Evolutionary conservation across 2,329 filamentous ascomycete genomes (phyloP).

Genomic region (Penicillium italicum): DNA sequence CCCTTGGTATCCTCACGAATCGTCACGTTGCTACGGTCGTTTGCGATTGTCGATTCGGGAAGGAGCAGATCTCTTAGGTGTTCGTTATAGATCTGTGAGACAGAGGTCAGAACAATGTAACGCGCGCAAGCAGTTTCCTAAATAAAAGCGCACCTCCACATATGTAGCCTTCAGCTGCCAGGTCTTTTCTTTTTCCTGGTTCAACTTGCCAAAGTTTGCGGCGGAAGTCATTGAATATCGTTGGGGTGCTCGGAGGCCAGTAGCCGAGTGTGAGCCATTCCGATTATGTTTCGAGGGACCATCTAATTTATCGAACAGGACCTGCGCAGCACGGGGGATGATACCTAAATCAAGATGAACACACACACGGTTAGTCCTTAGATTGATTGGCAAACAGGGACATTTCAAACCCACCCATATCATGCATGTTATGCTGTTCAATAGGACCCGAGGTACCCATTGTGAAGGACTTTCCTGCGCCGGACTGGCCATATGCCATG

Average conservation of each 20-base stretch:
- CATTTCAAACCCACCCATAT: constrained; percentile 67
- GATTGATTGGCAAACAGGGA: background rate
- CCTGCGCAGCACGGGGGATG: constrained; percentile 83
- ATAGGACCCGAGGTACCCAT: constrained; percentile 91
- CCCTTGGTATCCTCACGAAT: constrained; percentile 94
- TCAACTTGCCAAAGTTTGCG: constrained; percentile 45
- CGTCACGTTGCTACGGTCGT: constrained; percentile 74
- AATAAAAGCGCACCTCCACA: constrained; percentile 56
- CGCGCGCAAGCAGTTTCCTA: background rate
- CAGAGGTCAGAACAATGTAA: constrained; percentile 4
- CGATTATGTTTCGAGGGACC: constrained; percentile 54
- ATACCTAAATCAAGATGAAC: constrained; percentile 60
- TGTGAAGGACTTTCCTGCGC: constrained; percentile 95
- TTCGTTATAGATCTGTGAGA: constrained; percentile 85
- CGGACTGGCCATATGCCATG: constrained; percentile 94
- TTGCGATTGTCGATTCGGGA: constrained; percentile 64
- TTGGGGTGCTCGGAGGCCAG: constrained; percentile 73
- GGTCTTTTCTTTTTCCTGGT: constrained; percentile 68
- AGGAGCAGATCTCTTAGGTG: constrained; percentile 85
- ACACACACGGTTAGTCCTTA: constrained; percentile 2
- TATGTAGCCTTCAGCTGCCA: constrained; percentile 95
- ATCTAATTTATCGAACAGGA: constrained; percentile 84
- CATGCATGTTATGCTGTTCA: constrained; percentile 66
- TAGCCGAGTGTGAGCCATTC: constrained; percentile 63
- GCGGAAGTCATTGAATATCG: constrained; percentile 66